phyloP scores from a whole-genome alignment of 2,329 filamentous ascomycete genomes.

The Cytospora schulzeri region DNA sequence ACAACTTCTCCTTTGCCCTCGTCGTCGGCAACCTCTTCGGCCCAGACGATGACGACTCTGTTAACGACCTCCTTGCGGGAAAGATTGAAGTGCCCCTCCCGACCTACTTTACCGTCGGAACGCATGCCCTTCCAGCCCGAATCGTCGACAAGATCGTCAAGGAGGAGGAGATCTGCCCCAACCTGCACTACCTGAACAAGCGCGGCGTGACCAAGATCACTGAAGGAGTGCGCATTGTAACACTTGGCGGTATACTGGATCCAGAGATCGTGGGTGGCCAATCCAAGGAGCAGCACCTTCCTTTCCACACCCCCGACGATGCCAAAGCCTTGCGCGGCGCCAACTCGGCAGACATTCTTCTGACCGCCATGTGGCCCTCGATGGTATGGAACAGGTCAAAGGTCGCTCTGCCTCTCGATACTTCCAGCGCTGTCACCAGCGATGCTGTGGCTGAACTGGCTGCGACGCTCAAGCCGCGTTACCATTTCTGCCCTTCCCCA shows the following conservation, averaged over 20 bases:
- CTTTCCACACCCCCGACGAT: constrained; percentile 77
- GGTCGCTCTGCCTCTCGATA: constrained; percentile 56
- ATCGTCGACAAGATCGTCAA: constrained; percentile 75
- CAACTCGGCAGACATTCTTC: constrained; percentile 79
- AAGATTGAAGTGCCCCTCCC: constrained; percentile 74
- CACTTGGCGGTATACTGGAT: constrained; percentile 75
- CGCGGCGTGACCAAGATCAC: constrained; percentile 85
- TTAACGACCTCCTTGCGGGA: constrained; percentile 71
- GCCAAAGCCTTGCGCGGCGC: constrained; percentile 74
- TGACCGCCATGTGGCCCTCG: constrained; percentile 86
- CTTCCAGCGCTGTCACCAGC: constrained; percentile 55
- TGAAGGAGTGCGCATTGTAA: constrained; percentile 85
- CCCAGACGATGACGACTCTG: constrained; percentile 54
- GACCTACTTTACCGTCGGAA: constrained; percentile 88
- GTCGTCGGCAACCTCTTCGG: constrained; percentile 82
- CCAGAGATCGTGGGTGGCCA: constrained; percentile 60
- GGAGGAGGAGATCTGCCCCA: constrained; percentile 79
- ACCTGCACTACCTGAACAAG: constrained; percentile 87
- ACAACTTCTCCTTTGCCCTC: constrained; percentile 83
- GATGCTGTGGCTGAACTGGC: constrained; percentile 78
- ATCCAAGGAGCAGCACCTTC: constrained; percentile 73
- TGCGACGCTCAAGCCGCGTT: constrained; percentile 79
- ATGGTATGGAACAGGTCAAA: constrained; percentile 71
- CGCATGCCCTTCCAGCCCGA: constrained; percentile 66
- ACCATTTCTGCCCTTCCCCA: constrained; percentile 78